Conservation (phyloP, 1,139 yeast genomes). For the Candida sanyaensis region DNA sequence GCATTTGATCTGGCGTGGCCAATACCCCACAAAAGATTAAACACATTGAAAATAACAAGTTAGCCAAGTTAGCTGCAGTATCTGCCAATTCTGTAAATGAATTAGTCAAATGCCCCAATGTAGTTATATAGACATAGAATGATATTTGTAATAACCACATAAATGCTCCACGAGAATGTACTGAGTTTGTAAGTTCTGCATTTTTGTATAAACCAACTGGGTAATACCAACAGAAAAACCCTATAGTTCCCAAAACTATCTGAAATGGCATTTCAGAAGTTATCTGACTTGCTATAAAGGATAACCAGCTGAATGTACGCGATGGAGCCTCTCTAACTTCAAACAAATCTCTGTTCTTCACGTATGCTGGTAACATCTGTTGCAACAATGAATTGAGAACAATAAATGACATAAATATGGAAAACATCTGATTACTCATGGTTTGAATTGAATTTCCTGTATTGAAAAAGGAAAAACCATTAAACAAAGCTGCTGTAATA, state of each 20-base stretch:
- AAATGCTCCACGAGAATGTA: slow-evolving; percentile 41
- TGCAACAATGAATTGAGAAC: slow-evolving; percentile 55
- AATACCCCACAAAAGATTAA: slow-evolving; percentile 40
- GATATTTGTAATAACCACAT: slow-evolving; percentile 46
- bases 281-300: slow-evolving; percentile 59
- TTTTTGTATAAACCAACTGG: slow-evolving; percentile 72
- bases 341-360: slow-evolving; percentile 35
- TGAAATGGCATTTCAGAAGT: slow-evolving; percentile 80
- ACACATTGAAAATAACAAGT: slow-evolving; percentile 32
- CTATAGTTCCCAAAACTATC: slow-evolving; percentile 60
- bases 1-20: slow-evolving; percentile 25
- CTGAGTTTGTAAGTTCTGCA: slow-evolving; percentile 39
- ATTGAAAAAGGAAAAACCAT: slow-evolving; percentile 47
- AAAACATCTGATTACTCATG: slow-evolving; percentile 50
- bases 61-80: slow-evolving; percentile 39
- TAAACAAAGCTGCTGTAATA: slow-evolving; percentile 43
- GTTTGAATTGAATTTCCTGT: slow-evolving; percentile 37
- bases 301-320: slow-evolving; percentile 30
- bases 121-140: slow-evolving; percentile 33
- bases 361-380: slow-evolving; percentile 43
- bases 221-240: slow-evolving; percentile 77
- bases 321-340: slow-evolving; percentile 40
- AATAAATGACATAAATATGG: slow-evolving; percentile 54
- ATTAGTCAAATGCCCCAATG: slow-evolving; percentile 40
- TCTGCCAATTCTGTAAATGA: slow-evolving; percentile 40